These are phyloP conservation scores for Hymenoscyphus occultus DNA, from an alignment of 2,329 filamentous ascomycete species.

Conservation along the genomic window DNA sequence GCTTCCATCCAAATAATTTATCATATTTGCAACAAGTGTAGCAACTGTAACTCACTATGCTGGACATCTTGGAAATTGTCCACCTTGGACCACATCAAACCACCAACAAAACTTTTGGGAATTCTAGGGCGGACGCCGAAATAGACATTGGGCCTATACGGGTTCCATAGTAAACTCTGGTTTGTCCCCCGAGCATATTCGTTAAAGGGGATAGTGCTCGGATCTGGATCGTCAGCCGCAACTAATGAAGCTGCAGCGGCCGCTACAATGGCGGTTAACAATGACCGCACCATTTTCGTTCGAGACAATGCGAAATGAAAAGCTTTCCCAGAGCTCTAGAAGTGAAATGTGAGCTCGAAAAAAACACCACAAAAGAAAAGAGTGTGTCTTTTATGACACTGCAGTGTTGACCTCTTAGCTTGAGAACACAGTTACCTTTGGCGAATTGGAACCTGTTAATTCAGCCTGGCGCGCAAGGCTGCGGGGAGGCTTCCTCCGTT, in stretches of 20 bases:
- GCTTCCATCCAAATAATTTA: not conserved
- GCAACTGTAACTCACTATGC: slow-evolving; percentile 55
- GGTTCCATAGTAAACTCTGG: slow-evolving; percentile 89
- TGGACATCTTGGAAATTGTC: slow-evolving; percentile 76
- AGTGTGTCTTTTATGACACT: not conserved
- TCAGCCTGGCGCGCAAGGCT: slow-evolving; percentile 34
- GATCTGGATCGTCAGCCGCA: slow-evolving; percentile 32
- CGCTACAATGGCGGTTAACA: slow-evolving; percentile 13
- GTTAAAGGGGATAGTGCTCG: slow-evolving; percentile 27
- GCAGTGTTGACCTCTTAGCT: slow-evolving; percentile 6
- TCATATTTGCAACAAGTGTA: not conserved
- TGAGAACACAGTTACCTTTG: slow-evolving; percentile 33
- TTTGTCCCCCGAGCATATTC: slow-evolving; percentile 55
- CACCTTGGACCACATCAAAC: slow-evolving; percentile 84
- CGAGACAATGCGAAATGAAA: slow-evolving; percentile 18
- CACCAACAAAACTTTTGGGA: slow-evolving; percentile 76
- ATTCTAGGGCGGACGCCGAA: slow-evolving; percentile 84
- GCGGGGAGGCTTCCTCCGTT: slow-evolving; percentile 22
- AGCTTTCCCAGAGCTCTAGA: slow-evolving; percentile 27
- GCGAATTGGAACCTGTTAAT: slow-evolving; percentile 17
- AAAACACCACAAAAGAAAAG: slow-evolving; percentile 1
- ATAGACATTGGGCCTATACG: slow-evolving; percentile 90
- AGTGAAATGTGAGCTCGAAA: slow-evolving; percentile 20
- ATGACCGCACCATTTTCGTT: slow-evolving; percentile 26
- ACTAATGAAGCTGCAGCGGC: slow-evolving; percentile 23